Base-by-base conservation (phyloP, 345 rosid genomes). In the Citrus glauca region DNA sequence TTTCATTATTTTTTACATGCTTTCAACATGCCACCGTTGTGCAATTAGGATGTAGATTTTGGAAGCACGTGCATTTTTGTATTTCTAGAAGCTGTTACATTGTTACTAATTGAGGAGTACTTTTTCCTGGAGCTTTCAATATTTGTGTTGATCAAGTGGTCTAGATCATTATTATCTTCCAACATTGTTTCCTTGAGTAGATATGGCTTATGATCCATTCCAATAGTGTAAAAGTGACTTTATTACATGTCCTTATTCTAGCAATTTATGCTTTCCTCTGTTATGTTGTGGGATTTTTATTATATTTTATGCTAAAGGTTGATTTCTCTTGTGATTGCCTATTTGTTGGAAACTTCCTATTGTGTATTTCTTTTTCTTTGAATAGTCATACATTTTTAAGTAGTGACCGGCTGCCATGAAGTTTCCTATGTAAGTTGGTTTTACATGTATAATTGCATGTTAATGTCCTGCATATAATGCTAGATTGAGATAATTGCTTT, bases 61-160 rank as follows among this genome's bases (percentile, higher is more conserved):
- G 75, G 79, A 77, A 72, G 78, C 35, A 48, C 71, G 20, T 30
- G 42, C 78, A 61, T 64, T 38, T 20, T 75, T 67, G 40, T 78
- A 67, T 35, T 63, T 66, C 25, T 75, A 22, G 45, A 63, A 72
- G 64, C 35, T 63, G 32, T n/a, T 8, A 6, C 30, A 17, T 30
- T 4, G 8, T 70, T 37, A 38, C 66, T 25, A 13, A 38, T 25
- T 45, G 48, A 57, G 30, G 66, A 57, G 22, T 33, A n/a, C 16
- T 30, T 71, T 59, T 33, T 24, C 17, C 48, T 35, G 48, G 55
- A 14, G 55, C 37, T 37, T 72, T 24, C 9, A 40, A n/a, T 14
- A 24, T n/a, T n/a, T 61, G 4, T 73, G 14, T 38, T 2, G 53
- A 59, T 32, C 66, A 73, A 57, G 14, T 5, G 13, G 9, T 14